A percentile compares a stretch with the other conserved stretches of the same genome.
phyloP scores from a whole-genome alignment of 257 asterid species.

The Osmanthus fragrans region DNA sequence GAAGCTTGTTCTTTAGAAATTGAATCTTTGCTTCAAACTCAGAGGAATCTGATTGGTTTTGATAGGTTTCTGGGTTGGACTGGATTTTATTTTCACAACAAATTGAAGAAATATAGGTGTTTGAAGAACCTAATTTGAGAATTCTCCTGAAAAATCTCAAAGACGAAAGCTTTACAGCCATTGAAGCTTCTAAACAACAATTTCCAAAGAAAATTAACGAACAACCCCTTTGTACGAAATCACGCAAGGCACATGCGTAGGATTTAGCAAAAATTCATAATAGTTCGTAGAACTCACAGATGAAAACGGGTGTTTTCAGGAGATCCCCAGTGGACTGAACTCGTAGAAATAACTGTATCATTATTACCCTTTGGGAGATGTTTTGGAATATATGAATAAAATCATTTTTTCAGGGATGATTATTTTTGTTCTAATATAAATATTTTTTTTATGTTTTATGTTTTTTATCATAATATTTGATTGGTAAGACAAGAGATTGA shows the following conservation, averaged over 20 bases:
- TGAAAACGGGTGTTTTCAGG: neutral
- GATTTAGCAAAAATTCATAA: neutral
- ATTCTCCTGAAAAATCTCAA: slow-evolving; percentile 41
- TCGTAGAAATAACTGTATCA: too few relatives aligned
- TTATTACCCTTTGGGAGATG: too few relatives aligned
- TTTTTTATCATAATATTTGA: too few relatives aligned
- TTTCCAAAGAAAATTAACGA: neutral
- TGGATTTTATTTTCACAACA: slow-evolving; percentile 47
- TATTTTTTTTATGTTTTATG: too few relatives aligned
- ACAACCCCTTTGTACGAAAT: neutral
- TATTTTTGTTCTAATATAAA: too few relatives aligned
- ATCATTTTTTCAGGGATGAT: too few relatives aligned
- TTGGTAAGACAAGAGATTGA: too few relatives aligned
- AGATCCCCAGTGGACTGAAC: neutral
- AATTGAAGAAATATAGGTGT: slow-evolving; percentile 49
- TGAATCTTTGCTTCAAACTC: slow-evolving; percentile 58
- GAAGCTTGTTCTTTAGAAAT: slow-evolving; percentile 49
- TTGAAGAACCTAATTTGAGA: slow-evolving; percentile 40
- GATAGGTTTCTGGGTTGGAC: slow-evolving; percentile 43
- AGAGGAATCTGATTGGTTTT: slow-evolving; percentile 31
- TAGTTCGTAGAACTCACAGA: neutral
- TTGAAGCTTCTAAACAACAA: slow-evolving; percentile 27
- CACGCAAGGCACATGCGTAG: neutral
- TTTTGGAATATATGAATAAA: too few relatives aligned
- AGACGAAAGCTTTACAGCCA: slow-evolving; percentile 67